Evolutionary conservation across 140 eudicot genomes (phyloP).

Genomic region (Anethum foeniculum): DNA sequence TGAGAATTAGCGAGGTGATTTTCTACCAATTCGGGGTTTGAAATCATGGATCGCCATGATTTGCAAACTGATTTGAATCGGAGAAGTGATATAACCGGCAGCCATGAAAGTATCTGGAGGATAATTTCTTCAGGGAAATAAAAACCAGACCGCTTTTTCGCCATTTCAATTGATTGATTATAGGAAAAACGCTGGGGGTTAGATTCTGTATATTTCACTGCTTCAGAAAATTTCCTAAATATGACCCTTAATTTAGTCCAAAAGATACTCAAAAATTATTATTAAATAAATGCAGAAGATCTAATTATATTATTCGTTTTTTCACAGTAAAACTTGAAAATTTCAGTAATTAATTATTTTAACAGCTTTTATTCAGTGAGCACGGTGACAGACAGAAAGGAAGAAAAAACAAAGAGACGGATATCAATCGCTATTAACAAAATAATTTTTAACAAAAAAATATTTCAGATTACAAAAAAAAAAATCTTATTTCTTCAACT

Average conservation of each 20-base stretch:
- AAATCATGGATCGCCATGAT: background rate
- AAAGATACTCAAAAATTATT: background rate
- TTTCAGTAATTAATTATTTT: background rate
- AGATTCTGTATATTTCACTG: background rate
- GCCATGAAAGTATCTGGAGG: background rate
- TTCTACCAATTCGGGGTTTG: background rate
- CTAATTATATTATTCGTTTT: background rate
- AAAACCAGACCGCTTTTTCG: background rate
- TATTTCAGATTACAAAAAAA: no score
- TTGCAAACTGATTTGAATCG: background rate
- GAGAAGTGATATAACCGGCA: background rate
- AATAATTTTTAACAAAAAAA: background rate
- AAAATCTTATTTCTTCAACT: background rate
- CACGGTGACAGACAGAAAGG: background rate
- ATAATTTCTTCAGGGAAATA: background rate
- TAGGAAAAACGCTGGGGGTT: background rate
- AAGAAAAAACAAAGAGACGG: background rate
- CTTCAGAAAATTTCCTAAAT: background rate
- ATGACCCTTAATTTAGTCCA: background rate
- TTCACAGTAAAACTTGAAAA: background rate
- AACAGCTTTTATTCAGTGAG: background rate
- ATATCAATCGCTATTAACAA: background rate
- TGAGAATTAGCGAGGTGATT: background rate
- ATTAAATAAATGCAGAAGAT: background rate
- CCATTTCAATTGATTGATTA: background rate